A percentile compares a stretch with the other conserved stretches of the same genome.
These are phyloP conservation scores for Tarenaya hassleriana DNA, from an alignment of 345 rosid species.

Conservation along the genomic window DNA sequence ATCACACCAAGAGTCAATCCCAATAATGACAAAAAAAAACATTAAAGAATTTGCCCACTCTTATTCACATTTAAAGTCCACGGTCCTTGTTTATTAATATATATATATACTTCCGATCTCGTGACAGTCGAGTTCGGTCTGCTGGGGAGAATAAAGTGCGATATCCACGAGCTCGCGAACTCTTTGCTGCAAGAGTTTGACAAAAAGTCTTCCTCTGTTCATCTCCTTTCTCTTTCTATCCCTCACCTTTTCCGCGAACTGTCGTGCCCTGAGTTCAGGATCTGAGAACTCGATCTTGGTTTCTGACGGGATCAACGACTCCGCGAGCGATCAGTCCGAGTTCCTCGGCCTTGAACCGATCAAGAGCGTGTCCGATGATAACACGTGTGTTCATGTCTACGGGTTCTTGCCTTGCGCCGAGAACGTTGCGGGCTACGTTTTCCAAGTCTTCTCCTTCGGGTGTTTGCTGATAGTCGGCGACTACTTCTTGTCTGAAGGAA, in stretches of 20 bases:
- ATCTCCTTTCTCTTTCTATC: constrained; percentile 16
- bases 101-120: no score
- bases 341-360: constrained; percentile 3
- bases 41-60: no score
- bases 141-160: constrained; percentile 21
- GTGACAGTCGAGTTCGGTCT: constrained; percentile 20
- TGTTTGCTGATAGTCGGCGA: constrained; percentile 22
- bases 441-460: constrained; percentile 28
- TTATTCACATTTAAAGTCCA: no score
- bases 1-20: no score
- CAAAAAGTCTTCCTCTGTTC: constrained; percentile 21
- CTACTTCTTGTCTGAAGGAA: constrained; percentile 27
- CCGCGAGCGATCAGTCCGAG: not conserved
- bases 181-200: constrained; percentile 20
- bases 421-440: constrained; percentile 22
- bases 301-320: constrained; percentile 12
- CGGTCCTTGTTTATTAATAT: no score
- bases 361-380: not conserved
- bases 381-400: constrained; percentile 4
- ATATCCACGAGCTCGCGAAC: constrained; percentile 11
- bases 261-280: constrained; percentile 21
- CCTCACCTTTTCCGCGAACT: constrained; percentile 11
- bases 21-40: no score
- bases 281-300: constrained; percentile 10
- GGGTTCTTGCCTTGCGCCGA: constrained; percentile 22